These are phyloP conservation scores for Floccularia luteovirens DNA, from an alignment of 768 basidiomycete species.

Conservation along the genomic window DNA sequence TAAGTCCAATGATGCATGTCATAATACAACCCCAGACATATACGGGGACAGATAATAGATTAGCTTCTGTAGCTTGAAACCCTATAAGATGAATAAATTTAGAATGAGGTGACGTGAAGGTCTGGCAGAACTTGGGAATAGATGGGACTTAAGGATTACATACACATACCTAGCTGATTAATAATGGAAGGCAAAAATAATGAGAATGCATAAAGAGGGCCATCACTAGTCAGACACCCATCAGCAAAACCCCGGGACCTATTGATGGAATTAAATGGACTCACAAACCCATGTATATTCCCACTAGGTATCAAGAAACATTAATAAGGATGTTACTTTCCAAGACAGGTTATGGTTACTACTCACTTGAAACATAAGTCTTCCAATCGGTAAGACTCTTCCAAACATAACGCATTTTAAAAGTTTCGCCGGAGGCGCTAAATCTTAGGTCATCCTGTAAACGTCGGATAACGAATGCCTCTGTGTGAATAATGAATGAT, in stretches of 20 bases:
- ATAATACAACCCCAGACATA: constrained; percentile 68
- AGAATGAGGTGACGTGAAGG: too few relatives aligned
- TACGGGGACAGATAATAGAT: constrained; percentile 71
- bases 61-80: constrained; percentile 57
- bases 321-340: too few relatives aligned
- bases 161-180: constrained; percentile 39
- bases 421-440: constrained; percentile 55
- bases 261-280: constrained; percentile 9
- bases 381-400: constrained; percentile 65
- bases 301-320: constrained; percentile 32
- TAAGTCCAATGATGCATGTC: constrained; percentile 52
- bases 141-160: too few relatives aligned
- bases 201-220: constrained; percentile 44
- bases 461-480: constrained; percentile 55
- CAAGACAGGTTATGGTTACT: too few relatives aligned
- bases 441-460: constrained; percentile 58
- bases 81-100: too few relatives aligned
- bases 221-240: constrained; percentile 36
- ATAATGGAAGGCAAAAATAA: constrained; percentile 50
- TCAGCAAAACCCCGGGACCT: constrained; percentile 3
- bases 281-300: constrained; percentile 66
- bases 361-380: constrained; percentile 62
- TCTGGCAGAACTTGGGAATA: too few relatives aligned
- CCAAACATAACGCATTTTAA: constrained; percentile 47
- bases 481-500: constrained; percentile 17